Conservation (phyloP, 2,329 filamentous ascomycete species). For the Aspergillus bombycis region DNA sequence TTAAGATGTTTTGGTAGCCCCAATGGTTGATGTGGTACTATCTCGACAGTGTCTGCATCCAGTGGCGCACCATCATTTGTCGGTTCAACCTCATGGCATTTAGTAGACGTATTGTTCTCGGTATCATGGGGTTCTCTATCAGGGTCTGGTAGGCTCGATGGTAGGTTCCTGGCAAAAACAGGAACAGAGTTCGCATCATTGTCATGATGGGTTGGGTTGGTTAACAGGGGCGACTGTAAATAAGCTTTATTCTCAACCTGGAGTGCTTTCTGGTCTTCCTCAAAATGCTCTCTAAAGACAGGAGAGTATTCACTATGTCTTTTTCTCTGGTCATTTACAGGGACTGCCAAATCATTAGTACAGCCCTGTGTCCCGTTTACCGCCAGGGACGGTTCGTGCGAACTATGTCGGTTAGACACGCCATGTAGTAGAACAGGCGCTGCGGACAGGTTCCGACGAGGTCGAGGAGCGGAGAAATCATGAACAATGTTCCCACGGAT, state of each 20-base stretch:
- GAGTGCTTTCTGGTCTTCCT: conserved; percentile 49
- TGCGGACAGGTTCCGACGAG: conserved; percentile 43
- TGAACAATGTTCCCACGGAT: conserved; percentile 66
- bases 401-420: conserved; percentile 10
- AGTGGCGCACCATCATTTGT: conserved; percentile 16
- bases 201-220: conserved; percentile 29
- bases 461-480: conserved; percentile 65
- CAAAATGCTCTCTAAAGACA: conserved; percentile 64
- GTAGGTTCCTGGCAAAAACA: conserved; percentile 49
- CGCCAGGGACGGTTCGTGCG: conserved; percentile 19
- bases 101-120: background rate
- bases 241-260: conserved; percentile 48
- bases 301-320: conserved; percentile 55
- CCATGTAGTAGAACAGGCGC: conserved; percentile 23
- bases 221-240: conserved; percentile 44
- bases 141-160: conserved; percentile 36
- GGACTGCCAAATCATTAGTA: conserved; percentile 18
- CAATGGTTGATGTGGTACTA: conserved; percentile 31
- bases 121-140: conserved; percentile 17
- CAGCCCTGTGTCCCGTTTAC: conserved; percentile 14
- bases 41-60: conserved; percentile 36
- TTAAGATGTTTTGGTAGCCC: conserved; percentile 51
- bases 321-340: conserved; percentile 33
- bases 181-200: conserved; percentile 40
- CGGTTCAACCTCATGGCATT: conserved; percentile 12